These are phyloP conservation scores for Forsythia suspensa DNA, from an alignment of 257 asterid genomes.

Conservation along the genomic window DNA sequence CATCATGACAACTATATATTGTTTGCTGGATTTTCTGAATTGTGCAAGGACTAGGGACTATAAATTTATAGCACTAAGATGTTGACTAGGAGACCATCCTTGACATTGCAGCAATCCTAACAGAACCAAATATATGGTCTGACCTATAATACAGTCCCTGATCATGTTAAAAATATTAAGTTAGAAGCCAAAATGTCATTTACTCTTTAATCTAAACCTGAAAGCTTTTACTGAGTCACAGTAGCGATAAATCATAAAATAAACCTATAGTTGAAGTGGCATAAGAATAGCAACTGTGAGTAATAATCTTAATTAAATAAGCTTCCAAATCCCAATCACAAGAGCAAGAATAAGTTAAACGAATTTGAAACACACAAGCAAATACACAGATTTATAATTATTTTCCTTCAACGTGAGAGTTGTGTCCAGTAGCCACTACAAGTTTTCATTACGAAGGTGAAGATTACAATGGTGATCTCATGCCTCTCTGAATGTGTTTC, in stretches of 20 bases:
- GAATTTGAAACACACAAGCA: neutral
- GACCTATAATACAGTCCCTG: neutral
- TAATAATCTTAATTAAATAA: neutral
- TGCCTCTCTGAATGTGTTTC: neutral
- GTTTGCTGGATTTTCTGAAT: neutral
- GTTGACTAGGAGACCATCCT: neutral
- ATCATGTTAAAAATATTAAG: neutral
- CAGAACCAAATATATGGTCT: neutral
- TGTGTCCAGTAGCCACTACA: neutral
- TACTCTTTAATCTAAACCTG: neutral
- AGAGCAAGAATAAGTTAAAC: neutral
- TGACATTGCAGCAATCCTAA: neutral
- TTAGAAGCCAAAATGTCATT: neutral
- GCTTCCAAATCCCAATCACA: neutral
- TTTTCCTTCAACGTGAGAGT: neutral
- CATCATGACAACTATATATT: neutral
- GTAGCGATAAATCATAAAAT: neutral
- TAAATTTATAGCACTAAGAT: neutral
- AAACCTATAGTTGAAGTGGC: neutral
- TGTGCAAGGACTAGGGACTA: neutral
- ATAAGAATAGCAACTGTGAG: neutral
- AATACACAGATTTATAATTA: neutral
- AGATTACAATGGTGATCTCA: neutral
- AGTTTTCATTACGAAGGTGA: neutral
- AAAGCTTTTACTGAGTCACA: neutral